Evolutionary conservation across 345 rosid genomes (phyloP).

Genomic region (Kandelia obovata): DNA sequence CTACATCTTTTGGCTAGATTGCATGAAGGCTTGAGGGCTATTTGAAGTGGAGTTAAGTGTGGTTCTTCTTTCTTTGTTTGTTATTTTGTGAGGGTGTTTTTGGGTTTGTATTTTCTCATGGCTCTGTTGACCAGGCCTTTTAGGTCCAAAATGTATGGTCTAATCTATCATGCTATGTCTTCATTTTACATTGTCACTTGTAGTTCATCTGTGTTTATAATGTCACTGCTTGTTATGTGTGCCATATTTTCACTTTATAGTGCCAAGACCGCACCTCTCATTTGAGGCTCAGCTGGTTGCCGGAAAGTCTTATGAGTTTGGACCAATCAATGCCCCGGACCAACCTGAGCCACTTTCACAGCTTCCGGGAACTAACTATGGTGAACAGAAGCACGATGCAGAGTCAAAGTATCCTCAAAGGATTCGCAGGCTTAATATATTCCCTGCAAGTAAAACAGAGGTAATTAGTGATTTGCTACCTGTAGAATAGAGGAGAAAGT

Average conservation of each 20-base stretch:
- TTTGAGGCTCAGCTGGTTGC: conserved; percentile 98
- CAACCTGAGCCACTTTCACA: conserved; percentile 60
- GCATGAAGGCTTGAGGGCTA: too few species aligned
- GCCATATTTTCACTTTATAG: conserved; percentile 38
- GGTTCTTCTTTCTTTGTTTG: too few species aligned
- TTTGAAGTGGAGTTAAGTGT: too few species aligned
- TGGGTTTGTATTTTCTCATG: too few species aligned
- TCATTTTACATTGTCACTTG: too few species aligned
- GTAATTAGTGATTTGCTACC: conserved; percentile 27
- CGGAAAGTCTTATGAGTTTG: conserved; percentile 84
- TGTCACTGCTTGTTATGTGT: conserved; percentile 6
- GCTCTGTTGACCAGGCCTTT: too few species aligned
- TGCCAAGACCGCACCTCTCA: conserved; percentile 92
- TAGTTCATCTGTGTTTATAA: neutral
- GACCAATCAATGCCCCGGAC: conserved; percentile 67
- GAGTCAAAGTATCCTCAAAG: conserved; percentile 85
- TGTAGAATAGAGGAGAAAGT: neutral
- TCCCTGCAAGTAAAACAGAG: conserved; percentile 79
- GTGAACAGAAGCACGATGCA: conserved; percentile 82
- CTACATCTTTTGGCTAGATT: too few species aligned
- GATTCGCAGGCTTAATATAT: conserved; percentile 82
- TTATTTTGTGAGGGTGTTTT: too few species aligned
- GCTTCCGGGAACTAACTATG: conserved; percentile 44
- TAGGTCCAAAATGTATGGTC: too few species aligned
- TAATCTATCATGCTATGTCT: too few species aligned